Percentiles rank a stretch among this genome's conserved stretches.
Conservation (phyloP, 768 basidiomycete genomes). For the Pulveroboletus frians region DNA sequence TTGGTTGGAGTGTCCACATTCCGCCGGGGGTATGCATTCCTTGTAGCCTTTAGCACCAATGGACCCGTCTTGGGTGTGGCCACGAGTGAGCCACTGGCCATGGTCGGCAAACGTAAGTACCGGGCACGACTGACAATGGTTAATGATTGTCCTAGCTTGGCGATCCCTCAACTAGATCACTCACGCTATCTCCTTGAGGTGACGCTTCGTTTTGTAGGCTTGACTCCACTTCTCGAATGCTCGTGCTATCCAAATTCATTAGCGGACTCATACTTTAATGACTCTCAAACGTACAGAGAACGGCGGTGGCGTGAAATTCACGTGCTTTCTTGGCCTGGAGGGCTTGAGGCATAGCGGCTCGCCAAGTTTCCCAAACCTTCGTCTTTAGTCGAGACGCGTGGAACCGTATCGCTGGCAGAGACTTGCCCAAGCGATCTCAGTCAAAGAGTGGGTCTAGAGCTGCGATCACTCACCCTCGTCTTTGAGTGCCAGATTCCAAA, state of each 20-base stretch:
- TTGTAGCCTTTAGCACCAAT: slow-evolving; percentile 26
- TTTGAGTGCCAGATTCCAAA: slow-evolving; percentile 73
- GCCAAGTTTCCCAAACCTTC: slow-evolving; percentile 63
- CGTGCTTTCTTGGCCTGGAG: slow-evolving; percentile 61
- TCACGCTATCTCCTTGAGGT: slow-evolving; percentile 79
- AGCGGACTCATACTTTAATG: slow-evolving; percentile 4
- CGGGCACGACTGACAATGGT: slow-evolving; percentile 60
- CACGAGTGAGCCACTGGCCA: slow-evolving; percentile 36
- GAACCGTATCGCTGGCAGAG: slow-evolving; percentile 76
- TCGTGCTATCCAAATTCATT: slow-evolving; percentile 35
- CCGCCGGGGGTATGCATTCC: slow-evolving; percentile 30
- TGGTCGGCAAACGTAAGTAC: slow-evolving; percentile 68
- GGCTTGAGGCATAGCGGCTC: slow-evolving; percentile 63
- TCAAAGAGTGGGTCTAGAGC: neutral
- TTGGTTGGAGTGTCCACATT: slow-evolving; percentile 23
- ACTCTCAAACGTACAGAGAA: slow-evolving; percentile 49
- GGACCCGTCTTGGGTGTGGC: slow-evolving; percentile 27
- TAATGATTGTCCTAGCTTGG: slow-evolving; percentile 23
- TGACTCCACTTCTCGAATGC: slow-evolving; percentile 65
- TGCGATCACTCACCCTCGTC: slow-evolving; percentile 49
- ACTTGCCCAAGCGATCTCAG: slow-evolving; percentile 38
- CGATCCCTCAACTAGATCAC: slow-evolving; percentile 30
- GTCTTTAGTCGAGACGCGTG: slow-evolving; percentile 56
- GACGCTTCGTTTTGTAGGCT: slow-evolving; percentile 61
- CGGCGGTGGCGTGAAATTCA: slow-evolving; percentile 47